Percentiles rank a stretch among this genome's conserved stretches.
These are phyloP conservation scores for Bidens hawaiensis DNA, from an alignment of 140 eudicot genomes.

Conservation along the genomic window DNA sequence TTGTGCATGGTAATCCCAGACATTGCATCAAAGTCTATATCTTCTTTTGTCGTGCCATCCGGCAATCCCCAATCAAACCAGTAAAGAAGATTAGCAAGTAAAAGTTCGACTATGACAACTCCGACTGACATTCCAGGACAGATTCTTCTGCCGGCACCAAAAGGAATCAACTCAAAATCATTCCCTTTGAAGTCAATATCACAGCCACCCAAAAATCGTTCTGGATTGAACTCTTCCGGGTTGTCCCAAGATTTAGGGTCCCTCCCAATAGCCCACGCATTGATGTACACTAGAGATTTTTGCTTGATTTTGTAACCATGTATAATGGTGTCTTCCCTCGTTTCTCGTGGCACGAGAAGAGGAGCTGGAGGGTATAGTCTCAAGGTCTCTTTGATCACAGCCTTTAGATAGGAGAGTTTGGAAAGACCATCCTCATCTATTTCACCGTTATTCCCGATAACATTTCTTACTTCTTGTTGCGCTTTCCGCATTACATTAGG, in stretches of 20 bases:
- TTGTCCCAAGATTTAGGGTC: constrained; percentile 32
- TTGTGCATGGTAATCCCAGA: constrained; percentile 33
- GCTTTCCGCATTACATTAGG: constrained; percentile 24
- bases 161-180: constrained; percentile 30
- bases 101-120: constrained; percentile 14
- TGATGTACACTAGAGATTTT: constrained; percentile 20
- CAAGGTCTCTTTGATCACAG: constrained; percentile 25
- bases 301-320: constrained; percentile 28
- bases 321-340: constrained; percentile 2
- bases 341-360: constrained; percentile 27
- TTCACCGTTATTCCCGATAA: constrained; percentile 10
- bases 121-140: constrained; percentile 35
- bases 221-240: constrained; percentile 24
- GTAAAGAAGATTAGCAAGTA: constrained; percentile 36
- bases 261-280: constrained; percentile 33
- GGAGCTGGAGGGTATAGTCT: constrained; percentile 36
- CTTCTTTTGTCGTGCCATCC: constrained; percentile 23
- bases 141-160: constrained; percentile 33
- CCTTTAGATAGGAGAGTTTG: constrained; percentile 24
- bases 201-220: constrained; percentile 26
- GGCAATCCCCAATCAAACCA: constrained; percentile 34
- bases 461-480: constrained; percentile 33
- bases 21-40: constrained; percentile 16
- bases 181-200: constrained; percentile 29
- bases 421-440: constrained; percentile 27